These are phyloP conservation scores for Nicotiana noctiflora DNA, from an alignment of 257 asterid genomes.

Conservation along the genomic window DNA sequence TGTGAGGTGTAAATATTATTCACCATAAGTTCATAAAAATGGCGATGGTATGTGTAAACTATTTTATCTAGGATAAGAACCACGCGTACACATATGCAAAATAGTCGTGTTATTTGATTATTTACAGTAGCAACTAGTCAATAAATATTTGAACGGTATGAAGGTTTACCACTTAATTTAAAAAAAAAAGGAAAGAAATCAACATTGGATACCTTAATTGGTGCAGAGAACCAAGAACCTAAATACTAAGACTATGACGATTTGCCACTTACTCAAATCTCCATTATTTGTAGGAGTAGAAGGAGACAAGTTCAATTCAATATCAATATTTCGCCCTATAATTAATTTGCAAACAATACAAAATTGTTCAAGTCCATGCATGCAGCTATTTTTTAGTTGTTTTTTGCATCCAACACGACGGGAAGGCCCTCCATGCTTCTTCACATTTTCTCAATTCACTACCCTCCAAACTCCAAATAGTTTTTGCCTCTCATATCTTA, in stretches of 20 bases:
- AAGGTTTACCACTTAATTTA: neutral
- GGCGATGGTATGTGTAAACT: no score
- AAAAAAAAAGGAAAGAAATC: neutral
- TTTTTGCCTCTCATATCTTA: neutral
- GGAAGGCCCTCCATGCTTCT: slow-evolving; percentile 1
- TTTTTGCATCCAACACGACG: neutral
- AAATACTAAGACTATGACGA: slow-evolving; percentile 12
- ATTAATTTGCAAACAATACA: neutral
- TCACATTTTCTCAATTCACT: slow-evolving; percentile 5
- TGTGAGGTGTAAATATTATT: no score
- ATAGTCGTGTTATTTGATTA: no score
- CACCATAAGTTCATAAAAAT: no score
- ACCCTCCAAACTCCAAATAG: neutral
- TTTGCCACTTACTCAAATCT: slow-evolving; percentile 15
- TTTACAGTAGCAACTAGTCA: neutral
- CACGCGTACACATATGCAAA: no score
- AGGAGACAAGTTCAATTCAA: slow-evolving; percentile 19
- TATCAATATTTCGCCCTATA: neutral
- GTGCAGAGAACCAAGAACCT: slow-evolving; percentile 16
- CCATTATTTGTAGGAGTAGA: neutral
- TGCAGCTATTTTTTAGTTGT: neutral
- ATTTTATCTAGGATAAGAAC: no score
- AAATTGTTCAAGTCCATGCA: slow-evolving; percentile 2
- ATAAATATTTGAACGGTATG: neutral
- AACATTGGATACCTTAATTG: slow-evolving; percentile 36